Conservation (phyloP, 257 asterid species). For the Solanum chaucha region DNA sequence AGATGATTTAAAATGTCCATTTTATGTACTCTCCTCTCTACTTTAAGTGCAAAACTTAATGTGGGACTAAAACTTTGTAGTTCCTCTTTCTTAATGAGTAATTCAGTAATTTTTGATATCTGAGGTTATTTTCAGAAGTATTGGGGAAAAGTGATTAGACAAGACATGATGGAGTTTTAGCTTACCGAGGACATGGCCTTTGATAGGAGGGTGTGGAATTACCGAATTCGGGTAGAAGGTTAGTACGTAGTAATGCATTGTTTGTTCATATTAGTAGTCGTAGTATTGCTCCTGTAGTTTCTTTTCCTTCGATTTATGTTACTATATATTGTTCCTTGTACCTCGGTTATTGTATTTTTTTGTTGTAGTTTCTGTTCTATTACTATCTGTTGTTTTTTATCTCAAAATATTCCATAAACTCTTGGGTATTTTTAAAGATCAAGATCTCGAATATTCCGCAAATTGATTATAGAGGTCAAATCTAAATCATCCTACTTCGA, state of each 20-base stretch:
- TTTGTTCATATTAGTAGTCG: background rate
- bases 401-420: no score
- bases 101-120: background rate
- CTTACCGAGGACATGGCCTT: background rate
- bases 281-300: background rate
- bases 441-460: no score
- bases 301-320: background rate
- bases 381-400: background rate
- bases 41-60: background rate
- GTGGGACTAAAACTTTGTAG: background rate
- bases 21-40: background rate
- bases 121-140: background rate
- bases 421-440: no score
- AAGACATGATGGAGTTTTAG: background rate
- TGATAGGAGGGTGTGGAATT: background rate
- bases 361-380: background rate
- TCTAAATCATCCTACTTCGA: no score
- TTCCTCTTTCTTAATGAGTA: background rate
- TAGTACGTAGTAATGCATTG: background rate
- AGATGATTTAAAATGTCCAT: background rate
- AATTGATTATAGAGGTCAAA: no score
- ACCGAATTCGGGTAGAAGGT: background rate
- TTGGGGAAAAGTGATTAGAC: background rate
- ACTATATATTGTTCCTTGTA: background rate
- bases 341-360: background rate